Evolutionary conservation across 768 basidiomycete species (phyloP).

Genomic region (Termitomyces sp.): DNA sequence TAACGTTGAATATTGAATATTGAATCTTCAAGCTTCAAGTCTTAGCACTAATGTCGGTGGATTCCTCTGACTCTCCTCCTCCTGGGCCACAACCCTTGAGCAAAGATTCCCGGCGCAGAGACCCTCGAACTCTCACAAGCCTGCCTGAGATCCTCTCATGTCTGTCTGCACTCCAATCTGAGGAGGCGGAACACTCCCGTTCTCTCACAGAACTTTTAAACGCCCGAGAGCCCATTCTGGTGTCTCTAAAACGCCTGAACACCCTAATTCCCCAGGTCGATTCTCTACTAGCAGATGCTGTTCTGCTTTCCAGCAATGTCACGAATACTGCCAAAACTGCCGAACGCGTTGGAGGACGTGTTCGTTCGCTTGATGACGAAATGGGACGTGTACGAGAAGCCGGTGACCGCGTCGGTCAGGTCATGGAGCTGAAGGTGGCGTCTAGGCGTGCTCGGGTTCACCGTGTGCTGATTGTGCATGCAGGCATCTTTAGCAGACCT

Average conservation of each 20-base stretch:
- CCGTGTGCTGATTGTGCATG: constrained; percentile 10
- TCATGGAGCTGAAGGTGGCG: constrained; percentile 90
- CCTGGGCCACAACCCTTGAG: background rate
- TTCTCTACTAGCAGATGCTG: constrained; percentile 57
- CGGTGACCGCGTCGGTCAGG: constrained; percentile 87
- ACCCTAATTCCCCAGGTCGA: constrained; percentile 62
- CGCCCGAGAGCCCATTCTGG: constrained; percentile 61
- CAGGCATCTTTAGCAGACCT: constrained; percentile 41
- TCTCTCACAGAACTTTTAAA: constrained; percentile 72
- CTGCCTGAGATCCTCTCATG: constrained; percentile 72
- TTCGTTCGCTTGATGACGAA: constrained; percentile 87
- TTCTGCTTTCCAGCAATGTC: constrained; percentile 54
- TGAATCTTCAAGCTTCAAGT: background rate
- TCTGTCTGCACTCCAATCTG: constrained; percentile 70
- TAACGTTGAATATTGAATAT: no score
- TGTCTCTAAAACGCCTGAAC: constrained; percentile 61
- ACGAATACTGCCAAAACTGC: constrained; percentile 75
- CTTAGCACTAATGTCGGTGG: constrained; percentile 11
- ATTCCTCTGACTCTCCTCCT: constrained; percentile 1
- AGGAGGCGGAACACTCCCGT: constrained; percentile 74
- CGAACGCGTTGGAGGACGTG: constrained; percentile 88
- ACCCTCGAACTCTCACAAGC: constrained; percentile 52
- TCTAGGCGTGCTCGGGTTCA: background rate
- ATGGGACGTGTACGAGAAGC: constrained; percentile 89
- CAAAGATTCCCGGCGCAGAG: constrained; percentile 15